Base-by-base conservation (phyloP, 2,329 filamentous ascomycete species). In the Trichoderma sp. region DNA sequence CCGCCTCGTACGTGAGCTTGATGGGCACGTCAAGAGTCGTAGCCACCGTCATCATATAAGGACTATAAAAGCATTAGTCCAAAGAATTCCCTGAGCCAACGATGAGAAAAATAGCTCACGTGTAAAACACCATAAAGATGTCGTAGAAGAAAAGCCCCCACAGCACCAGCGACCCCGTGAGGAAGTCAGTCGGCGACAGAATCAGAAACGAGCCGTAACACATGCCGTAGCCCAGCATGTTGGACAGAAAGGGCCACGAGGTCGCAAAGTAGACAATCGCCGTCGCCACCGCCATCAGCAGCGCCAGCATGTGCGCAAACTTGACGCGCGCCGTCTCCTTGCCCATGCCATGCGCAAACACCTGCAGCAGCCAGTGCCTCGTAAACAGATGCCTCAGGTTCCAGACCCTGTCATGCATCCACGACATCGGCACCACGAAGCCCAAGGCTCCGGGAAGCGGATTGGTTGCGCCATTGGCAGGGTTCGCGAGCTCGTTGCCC, bases 81-180 rank as follows among this genome's bases (percentile, higher is more conserved):
- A 24, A 61, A 14, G 68, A 76, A 75, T 71, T 15, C 26, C 26
- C 24, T 6, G 21, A 52, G 2, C 30, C 30, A n/a, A n/a, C 9
- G 6, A n/a, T 24, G 7, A 5, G n/a, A 15, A 4, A 17, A 21
- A 3, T 9, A 24, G 81, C 85, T 77, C 74, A 88, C 80, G 90
- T 93, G 74, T 90, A 95, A 74, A 95, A 95, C 6, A 95, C 91
- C 82, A 94, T 93, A 76, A 95, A 88, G 56, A 99, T 94, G 74
- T 99, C 94, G 73, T 99, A 99, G 73, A 96, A 87, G 79, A 98
- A 98, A 1, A 98, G 81, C 0, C 90, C 91, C 10, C 82, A 79
- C 1, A 98, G 81, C 10, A 98, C 88, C 50, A 93, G 77, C 7
- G 89, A 90, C 0, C 92, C 92, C 0, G 91, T 97, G 63, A 85